These are phyloP conservation scores for Podila epicladia DNA, from an alignment of 192 early-diverging fungal genomes.

Conservation along the genomic window DNA sequence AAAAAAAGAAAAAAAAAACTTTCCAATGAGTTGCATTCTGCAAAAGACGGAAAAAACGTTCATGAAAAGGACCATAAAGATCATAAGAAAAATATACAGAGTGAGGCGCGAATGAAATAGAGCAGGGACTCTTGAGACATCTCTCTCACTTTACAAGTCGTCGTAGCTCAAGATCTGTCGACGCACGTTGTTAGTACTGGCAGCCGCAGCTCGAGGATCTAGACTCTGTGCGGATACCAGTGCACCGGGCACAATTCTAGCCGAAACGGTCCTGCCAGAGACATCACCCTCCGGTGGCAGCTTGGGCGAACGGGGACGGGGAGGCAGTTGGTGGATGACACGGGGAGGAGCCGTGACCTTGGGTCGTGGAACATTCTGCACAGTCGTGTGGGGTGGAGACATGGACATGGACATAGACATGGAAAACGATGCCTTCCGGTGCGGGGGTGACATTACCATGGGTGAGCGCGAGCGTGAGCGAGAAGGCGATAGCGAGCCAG, in stretches of 20 bases:
- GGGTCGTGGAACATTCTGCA: neutral
- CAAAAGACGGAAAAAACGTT: too few relatives aligned
- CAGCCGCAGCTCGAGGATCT: neutral
- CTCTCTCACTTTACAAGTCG: neutral
- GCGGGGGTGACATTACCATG: neutral
- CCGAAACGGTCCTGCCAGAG: neutral
- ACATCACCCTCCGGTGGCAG: neutral
- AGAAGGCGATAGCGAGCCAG: neutral
- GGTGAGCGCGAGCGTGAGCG: neutral
- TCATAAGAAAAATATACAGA: too few relatives aligned
- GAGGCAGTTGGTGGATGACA: neutral
- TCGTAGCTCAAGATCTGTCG: slow-evolving; percentile 1
- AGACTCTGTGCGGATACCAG: neutral
- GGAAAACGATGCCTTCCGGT: neutral
- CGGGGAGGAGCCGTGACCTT: neutral
- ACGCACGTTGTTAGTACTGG: neutral
- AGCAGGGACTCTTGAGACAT: too few relatives aligned
- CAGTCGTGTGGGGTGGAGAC: neutral
- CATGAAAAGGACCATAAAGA: too few relatives aligned
- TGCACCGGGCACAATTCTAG: neutral
- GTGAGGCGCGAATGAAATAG: too few relatives aligned
- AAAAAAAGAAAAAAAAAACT: too few relatives aligned
- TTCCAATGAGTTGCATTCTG: too few relatives aligned
- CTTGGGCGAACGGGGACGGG: neutral
- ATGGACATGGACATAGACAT: slow-evolving; percentile 3